Evolutionary conservation across 2,329 filamentous ascomycete genomes (phyloP).

Genomic region (Fusarium vanettenii): DNA sequence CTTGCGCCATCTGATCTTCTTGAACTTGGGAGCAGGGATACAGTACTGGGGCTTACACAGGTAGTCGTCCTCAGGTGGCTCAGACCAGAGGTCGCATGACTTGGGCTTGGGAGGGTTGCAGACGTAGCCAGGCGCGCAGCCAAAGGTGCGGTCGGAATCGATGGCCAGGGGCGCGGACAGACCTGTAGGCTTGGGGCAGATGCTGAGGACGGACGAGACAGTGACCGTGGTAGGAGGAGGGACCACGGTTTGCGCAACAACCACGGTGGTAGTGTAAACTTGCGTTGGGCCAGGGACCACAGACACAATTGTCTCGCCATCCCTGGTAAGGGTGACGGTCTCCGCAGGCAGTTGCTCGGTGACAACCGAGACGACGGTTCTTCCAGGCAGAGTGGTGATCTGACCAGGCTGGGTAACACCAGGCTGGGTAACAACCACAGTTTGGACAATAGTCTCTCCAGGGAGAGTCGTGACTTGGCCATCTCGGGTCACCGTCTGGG

Average conservation of each 20-base stretch:
- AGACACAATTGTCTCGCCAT: constrained; percentile 45
- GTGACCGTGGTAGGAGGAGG: constrained; percentile 45
- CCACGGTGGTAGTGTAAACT: constrained; percentile 46
- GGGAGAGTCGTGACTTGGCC: constrained; percentile 38
- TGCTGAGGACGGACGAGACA: constrained; percentile 41
- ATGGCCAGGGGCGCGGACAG: constrained; percentile 45
- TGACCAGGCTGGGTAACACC: constrained; percentile 36
- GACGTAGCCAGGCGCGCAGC: constrained; percentile 64
- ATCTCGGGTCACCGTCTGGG: constrained; percentile 36
- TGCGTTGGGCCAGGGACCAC: constrained; percentile 43
- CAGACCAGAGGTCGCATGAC: constrained; percentile 64
- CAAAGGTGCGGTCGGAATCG: constrained; percentile 61
- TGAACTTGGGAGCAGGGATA: constrained; percentile 53
- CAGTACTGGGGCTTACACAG: constrained; percentile 60
- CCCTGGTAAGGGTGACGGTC: constrained; percentile 48
- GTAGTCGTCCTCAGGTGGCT: constrained; percentile 58
- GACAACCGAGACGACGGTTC: constrained; percentile 49
- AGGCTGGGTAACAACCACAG: constrained; percentile 35
- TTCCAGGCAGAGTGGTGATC: constrained; percentile 39
- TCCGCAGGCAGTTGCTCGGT: constrained; percentile 44
- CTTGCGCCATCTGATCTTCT: constrained; percentile 55
- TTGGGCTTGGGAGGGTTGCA: constrained; percentile 63
- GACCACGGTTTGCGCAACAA: constrained; percentile 44
- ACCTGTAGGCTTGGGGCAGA: constrained; percentile 61
- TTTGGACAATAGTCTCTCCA: constrained; percentile 39